Base-by-base conservation (phyloP, 2,329 filamentous ascomycete species). In the Fusarium sp. region DNA sequence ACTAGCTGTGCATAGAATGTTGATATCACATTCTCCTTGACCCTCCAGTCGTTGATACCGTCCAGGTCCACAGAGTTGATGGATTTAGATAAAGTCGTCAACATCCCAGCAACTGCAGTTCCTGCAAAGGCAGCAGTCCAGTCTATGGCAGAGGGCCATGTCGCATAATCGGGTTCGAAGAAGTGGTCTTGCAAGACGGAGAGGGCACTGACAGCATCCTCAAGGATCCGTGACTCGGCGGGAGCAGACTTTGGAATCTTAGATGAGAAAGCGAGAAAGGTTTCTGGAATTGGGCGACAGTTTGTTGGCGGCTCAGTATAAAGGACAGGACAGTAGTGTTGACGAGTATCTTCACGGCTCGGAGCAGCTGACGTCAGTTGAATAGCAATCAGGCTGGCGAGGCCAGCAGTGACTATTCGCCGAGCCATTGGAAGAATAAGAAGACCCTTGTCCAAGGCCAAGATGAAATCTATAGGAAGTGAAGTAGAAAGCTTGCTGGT, bases 101-200 rank as follows among this genome's bases (percentile, higher is more conserved):
- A 84, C 3, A 90, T 86, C 13, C 89, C 91, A 0, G 92, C 91
- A 34, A 97, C 81, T 61, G 95, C 89, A 0, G 94, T 97, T 44
- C 90, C 89, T 72, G 93, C 83, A 8, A 97, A 93, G 4, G 95
- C 94, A 16, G 90, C 90, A 0, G 95, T 98, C 95, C 95, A 98
- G 81, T 97, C 95, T 74, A 97, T 97, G 31, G 92, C 87, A 1
- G 85, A 84, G 0, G 93, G 93, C 93, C 94, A 98, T 25, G 89
- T 93, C 10, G 92, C 93, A 34, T 91, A 82, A 85, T 91, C 91
- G 4, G 90, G 81, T 50, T 89, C 85, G 77, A 96, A 97, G 80
- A 93, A 97, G 25, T 85, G 82, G 57, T 87, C 83, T 77, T 97
- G 93, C 84, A 97, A 88, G 6, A 90, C 88, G 50, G 88, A 84